Base-by-base conservation (phyloP, 106 monocot genomes). In the Amphibolis antarctica region DNA sequence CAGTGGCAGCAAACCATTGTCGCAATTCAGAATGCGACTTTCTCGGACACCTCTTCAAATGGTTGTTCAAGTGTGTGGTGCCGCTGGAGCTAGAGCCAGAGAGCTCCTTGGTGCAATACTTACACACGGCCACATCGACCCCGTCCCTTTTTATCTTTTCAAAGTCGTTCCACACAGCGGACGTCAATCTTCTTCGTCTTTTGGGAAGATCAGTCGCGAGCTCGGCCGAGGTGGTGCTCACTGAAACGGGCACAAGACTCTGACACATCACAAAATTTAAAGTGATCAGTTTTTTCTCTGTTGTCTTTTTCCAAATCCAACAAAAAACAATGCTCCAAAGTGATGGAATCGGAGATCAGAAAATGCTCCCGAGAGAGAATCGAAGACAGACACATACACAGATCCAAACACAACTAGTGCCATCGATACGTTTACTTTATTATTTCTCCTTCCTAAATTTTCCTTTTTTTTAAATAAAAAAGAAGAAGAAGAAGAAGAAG, bases 11-110 rank as follows among this genome's bases (percentile, higher is more conserved):
- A 28, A 52, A 13, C 51, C 28, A 29, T 1, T n/a, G 5, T 18
- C 25, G 25, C 5, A 59, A 3, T 42, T 31, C 54, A n/a, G 31
- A 5, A 59, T 55, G 48, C 1, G 12, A 12, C 66, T 58, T 66
- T 26, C 49, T 59, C 22, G 65, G 54, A 22, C 60, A 61, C 59
- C 49, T 47, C 31, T 70, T 50, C 55, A 68, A 46, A 46, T 75
- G 74, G 36, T 75, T 75, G 36, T 68, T 68, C 52, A 75, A 75
- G 53, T 68, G 74, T 14, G 67, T 75, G n/a, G 74, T 75, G 0
- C 74, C 74, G 10, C 74, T 74, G 24, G 66, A 44, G 21, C 74
- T 74, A 21, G 67, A 67, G 17, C 67, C 74, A 42, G 60, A 36
- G 42, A 74, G 60, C 50, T 74, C 51, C 67, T 68, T 74, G 0